phyloP scores from a whole-genome alignment of 257 asterid genomes.

The Gentiana macrophylla region DNA sequence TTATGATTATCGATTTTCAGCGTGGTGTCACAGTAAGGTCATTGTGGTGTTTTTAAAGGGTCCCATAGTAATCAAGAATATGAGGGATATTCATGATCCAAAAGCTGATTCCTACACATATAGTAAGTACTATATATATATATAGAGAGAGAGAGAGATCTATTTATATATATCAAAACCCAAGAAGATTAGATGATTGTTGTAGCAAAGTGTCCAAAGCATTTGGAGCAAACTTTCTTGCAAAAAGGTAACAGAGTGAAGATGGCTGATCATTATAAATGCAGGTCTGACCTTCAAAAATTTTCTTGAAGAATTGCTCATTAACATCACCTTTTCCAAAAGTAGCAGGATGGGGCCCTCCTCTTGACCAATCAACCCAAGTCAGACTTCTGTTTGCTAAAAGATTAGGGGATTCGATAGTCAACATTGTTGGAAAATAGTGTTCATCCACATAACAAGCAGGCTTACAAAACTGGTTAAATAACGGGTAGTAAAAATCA shows the following conservation, averaged over 20 bases:
- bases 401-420: constrained; percentile 45
- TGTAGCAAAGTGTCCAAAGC: constrained; percentile 54
- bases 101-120: no score
- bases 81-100: no score
- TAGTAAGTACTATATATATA: no score
- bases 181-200: constrained; percentile 45
- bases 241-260: constrained; percentile 58
- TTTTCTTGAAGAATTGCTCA: constrained; percentile 42
- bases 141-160: not conserved
- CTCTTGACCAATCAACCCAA: constrained; percentile 93
- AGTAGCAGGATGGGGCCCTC: constrained; percentile 89
- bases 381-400: constrained; percentile 72
- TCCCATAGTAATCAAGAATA: no score
- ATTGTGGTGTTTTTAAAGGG: no score
- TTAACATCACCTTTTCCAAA: constrained; percentile 53
- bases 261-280: constrained; percentile 62
- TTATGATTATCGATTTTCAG: no score
- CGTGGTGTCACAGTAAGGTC: no score
- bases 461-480: constrained; percentile 33
- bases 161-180: constrained; percentile 27
- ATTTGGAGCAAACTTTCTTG: constrained; percentile 74
- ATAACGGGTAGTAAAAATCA: constrained; percentile 23
- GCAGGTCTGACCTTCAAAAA: constrained; percentile 28
- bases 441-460: constrained; percentile 41
- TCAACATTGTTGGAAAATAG: constrained; percentile 56